phyloP scores from a whole-genome alignment of 768 basidiomycete species.

The Suillus ampliporus region DNA sequence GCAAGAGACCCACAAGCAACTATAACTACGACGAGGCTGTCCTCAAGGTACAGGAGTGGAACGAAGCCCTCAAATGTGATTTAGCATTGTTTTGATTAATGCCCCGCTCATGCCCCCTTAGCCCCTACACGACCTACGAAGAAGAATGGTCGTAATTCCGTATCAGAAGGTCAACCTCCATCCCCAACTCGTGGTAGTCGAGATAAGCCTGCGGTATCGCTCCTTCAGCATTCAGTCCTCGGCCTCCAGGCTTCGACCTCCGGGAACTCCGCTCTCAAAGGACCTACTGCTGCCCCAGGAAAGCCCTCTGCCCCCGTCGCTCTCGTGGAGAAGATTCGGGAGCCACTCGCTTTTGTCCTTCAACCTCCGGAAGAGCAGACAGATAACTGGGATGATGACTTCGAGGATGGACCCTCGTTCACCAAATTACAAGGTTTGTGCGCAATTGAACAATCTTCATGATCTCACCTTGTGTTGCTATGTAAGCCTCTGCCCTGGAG shows the following conservation, averaged over 20 bases:
- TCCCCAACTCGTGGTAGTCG: conserved; percentile 47
- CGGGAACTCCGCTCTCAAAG: conserved; percentile 33
- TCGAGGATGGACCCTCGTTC: conserved; percentile 90
- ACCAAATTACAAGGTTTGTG: conserved; percentile 74
- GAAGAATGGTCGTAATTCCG: conserved; percentile 51
- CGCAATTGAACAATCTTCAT: background rate
- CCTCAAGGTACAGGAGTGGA: conserved; percentile 97
- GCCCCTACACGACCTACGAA: conserved; percentile 81
- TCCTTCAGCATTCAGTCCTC: conserved; percentile 39
- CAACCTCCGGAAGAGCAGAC: conserved; percentile 84
- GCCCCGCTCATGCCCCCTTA: conserved; percentile 32
- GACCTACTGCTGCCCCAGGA: conserved; percentile 20
- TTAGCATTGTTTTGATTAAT: conserved; percentile 21
- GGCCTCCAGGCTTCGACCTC: conserved; percentile 42
- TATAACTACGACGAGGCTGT: conserved; percentile 95
- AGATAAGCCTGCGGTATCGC: conserved; percentile 31
- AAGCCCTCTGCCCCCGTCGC: conserved; percentile 33
- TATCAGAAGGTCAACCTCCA: conserved; percentile 45
- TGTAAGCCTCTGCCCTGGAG: conserved; percentile 57
- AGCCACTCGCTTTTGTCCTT: conserved; percentile 69
- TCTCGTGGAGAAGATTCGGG: conserved; percentile 44
- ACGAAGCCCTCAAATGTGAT: conserved; percentile 92
- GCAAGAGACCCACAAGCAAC: conserved; percentile 65
- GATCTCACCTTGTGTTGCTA: background rate
- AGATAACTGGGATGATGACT: conserved; percentile 99